These are phyloP conservation scores for Arthrinium puccinioides DNA, from an alignment of 2,329 filamentous ascomycete species.

Conservation along the genomic window DNA sequence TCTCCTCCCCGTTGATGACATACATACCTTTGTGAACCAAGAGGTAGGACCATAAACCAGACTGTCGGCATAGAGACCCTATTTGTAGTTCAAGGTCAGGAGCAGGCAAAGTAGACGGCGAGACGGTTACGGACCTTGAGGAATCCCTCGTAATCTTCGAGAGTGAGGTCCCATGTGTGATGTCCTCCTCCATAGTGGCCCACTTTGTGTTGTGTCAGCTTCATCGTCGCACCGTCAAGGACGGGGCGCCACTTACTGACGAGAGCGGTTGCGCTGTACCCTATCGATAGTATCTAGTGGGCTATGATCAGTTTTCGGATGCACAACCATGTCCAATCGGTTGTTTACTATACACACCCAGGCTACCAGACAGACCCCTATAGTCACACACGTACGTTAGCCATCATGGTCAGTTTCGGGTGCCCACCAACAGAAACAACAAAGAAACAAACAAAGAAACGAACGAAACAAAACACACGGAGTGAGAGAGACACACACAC, in stretches of 20 bases:
- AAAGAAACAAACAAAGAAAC: neutral
- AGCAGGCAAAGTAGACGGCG: no score
- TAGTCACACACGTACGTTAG: neutral
- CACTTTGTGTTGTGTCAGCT: neutral
- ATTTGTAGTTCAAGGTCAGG: neutral
- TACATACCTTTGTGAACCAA: constrained; percentile 2
- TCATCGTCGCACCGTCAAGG: neutral
- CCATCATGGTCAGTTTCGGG: neutral
- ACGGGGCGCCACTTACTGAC: neutral
- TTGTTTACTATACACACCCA: neutral
- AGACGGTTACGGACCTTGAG: neutral
- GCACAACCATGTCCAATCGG: no score
- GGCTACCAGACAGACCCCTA: constrained; percentile 1
- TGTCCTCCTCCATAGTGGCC: neutral
- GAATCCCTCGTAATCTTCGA: neutral
- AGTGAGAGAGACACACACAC: no score
- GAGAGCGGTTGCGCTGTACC: neutral
- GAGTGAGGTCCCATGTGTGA: neutral
- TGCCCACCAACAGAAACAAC: neutral
- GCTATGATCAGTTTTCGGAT: neutral
- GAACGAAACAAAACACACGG: no score
- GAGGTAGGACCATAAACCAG: neutral
- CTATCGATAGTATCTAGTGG: neutral
- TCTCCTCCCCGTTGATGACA: no score
- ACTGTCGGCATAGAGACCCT: neutral